Conservation (phyloP, 2,329 filamentous ascomycete genomes). For the Pseudopithomyces maydicus region DNA sequence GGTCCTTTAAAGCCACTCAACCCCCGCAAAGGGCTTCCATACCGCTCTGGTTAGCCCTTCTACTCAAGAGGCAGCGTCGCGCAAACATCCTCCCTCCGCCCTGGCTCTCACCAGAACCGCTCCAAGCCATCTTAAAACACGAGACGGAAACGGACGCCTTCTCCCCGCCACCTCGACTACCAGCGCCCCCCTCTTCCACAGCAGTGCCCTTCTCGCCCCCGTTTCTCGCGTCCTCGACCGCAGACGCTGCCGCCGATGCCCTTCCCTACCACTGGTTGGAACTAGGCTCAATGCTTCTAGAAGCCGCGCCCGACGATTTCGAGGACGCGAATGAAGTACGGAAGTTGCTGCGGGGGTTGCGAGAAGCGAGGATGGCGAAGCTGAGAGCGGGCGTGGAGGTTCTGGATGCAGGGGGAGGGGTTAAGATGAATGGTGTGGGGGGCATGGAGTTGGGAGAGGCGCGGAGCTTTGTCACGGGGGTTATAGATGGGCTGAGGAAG, state of each 20-base stretch:
- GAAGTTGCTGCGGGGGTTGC: constrained; percentile 76
- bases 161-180: constrained; percentile 78
- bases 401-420: constrained; percentile 71
- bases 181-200: constrained; percentile 58
- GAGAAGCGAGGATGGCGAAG: constrained; percentile 89
- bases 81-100: constrained; percentile 90
- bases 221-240: constrained; percentile 77
- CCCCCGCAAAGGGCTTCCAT: constrained; percentile 77
- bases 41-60: constrained; percentile 91
- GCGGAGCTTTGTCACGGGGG: constrained; percentile 79
- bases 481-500: constrained; percentile 84
- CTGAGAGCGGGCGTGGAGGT: constrained; percentile 75
- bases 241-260: constrained; percentile 68
- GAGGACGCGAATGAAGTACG: constrained; percentile 74
- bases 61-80: constrained; percentile 91
- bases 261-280: constrained; percentile 97
- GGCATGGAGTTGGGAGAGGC: constrained; percentile 92
- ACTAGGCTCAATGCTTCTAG: constrained; percentile 82
- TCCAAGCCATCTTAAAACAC: constrained; percentile 76
- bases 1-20: constrained; percentile 76
- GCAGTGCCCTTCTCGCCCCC: constrained; percentile 60
- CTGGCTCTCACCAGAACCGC: constrained; percentile 80
- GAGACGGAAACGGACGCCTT: constrained; percentile 75
- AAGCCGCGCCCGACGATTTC: constrained; percentile 84
- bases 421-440: constrained; percentile 82